Conservation (phyloP, 768 basidiomycete genomes). For the Coprinopsis sp. region DNA sequence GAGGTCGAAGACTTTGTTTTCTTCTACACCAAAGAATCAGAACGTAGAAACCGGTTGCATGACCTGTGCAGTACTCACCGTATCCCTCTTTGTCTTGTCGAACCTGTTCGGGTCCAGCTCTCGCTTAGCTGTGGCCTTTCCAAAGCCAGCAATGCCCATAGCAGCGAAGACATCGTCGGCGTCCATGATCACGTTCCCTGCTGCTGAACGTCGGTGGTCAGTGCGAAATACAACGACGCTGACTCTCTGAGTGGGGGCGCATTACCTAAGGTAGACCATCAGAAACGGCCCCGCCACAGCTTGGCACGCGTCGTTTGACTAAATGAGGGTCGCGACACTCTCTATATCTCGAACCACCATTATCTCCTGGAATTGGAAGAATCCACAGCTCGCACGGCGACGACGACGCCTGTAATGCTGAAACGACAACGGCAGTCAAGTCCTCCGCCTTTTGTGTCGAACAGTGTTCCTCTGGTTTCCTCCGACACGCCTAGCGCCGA, state of each 20-base stretch:
- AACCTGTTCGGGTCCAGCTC: slow-evolving; percentile 73
- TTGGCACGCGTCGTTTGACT: slow-evolving; percentile 1
- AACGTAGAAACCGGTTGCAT: slow-evolving; percentile 3
- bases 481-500: slow-evolving; percentile 20
- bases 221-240: no score
- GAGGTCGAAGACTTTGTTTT: slow-evolving; percentile 7
- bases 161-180: slow-evolving; percentile 71
- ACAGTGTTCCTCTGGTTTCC: slow-evolving; percentile 17
- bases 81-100: slow-evolving; percentile 66
- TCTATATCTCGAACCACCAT: slow-evolving; percentile 22
- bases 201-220: no score
- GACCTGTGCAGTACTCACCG: slow-evolving; percentile 23
- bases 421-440: slow-evolving; percentile 49
- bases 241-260: no score
- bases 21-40: slow-evolving; percentile 6
- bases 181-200: slow-evolving; percentile 23
- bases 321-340: slow-evolving; percentile 7
- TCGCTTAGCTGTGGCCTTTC: slow-evolving; percentile 64
- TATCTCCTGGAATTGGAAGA: no score
- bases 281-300: no score
- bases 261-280: no score
- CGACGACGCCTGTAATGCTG: slow-evolving; percentile 42
- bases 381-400: no score
- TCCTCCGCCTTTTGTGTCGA: slow-evolving; percentile 29
- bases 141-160: slow-evolving; percentile 84